These are phyloP conservation scores for Acidomyces sp. DNA, from an alignment of 495 filamentous ascomycete genomes.

Conservation along the genomic window DNA sequence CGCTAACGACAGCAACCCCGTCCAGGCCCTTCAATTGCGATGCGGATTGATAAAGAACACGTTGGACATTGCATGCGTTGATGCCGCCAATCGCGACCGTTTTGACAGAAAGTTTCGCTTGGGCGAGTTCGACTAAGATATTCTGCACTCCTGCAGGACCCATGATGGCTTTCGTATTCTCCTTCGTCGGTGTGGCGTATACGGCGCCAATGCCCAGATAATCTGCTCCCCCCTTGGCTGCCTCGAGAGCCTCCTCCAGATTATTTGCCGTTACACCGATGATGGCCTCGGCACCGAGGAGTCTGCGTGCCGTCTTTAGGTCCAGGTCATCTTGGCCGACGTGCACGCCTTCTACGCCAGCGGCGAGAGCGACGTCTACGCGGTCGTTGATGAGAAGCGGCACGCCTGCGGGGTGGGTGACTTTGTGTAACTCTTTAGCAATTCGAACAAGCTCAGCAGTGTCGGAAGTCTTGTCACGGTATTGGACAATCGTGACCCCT, in stretches of 20 bases:
- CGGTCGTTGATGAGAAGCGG: conserved; percentile 92
- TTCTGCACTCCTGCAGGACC: conserved; percentile 62
- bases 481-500: conserved; percentile 79
- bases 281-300: conserved; percentile 60
- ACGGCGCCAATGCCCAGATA: conserved; percentile 54
- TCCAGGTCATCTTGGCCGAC: conserved; percentile 90
- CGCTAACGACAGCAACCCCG: conserved; percentile 81
- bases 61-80: conserved; percentile 61
- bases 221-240: conserved; percentile 59
- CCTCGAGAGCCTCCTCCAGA: conserved; percentile 51
- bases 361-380: conserved; percentile 78
- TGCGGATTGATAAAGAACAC: conserved; percentile 54
- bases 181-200: conserved; percentile 69
- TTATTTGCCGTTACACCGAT: conserved; percentile 61
- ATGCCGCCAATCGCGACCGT: conserved; percentile 82
- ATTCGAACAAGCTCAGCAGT: conserved; percentile 59
- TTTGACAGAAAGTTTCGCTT: conserved; percentile 20
- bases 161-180: conserved; percentile 69
- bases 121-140: conserved; percentile 49
- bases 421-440: conserved; percentile 52
- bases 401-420: conserved; percentile 54
- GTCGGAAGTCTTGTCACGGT: conserved; percentile 74
- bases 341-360: conserved; percentile 81
- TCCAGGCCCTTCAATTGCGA: conserved; percentile 43
- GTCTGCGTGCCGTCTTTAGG: conserved; percentile 48